A percentile compares a stretch with the other conserved stretches of the same genome.
These are phyloP conservation scores for Camelina laxa DNA, from an alignment of 345 rosid genomes.

Conservation along the genomic window DNA sequence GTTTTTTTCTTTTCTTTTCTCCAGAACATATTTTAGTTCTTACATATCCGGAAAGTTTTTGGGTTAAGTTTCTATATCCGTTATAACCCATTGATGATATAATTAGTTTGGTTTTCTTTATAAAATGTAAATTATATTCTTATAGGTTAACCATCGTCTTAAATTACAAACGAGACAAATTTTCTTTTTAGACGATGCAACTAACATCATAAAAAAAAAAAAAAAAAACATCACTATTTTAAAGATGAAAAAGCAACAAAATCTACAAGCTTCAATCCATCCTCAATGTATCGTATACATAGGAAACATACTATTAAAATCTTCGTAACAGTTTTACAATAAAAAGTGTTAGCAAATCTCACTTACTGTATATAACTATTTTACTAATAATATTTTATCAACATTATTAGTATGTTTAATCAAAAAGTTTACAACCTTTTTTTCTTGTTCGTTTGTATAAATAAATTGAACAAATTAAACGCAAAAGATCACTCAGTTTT, in stretches of 20 bases:
- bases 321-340: too few species aligned
- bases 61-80: neutral
- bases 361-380: too few species aligned
- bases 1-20: neutral
- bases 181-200: neutral
- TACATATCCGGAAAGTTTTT: neutral
- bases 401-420: too few species aligned
- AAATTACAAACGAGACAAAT: neutral
- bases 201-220: neutral
- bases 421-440: too few species aligned
- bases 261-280: neutral
- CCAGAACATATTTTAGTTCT: neutral
- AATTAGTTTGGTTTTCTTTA: neutral
- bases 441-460: too few species aligned
- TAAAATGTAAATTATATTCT: neutral
- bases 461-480: too few species aligned
- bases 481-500: too few species aligned
- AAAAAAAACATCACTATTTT: neutral
- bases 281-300: too few species aligned
- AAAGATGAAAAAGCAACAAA: neutral
- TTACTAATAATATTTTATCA: too few species aligned
- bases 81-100: neutral
- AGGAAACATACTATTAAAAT: too few species aligned
- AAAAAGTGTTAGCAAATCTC: too few species aligned
- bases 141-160: neutral